A percentile compares a stretch with the other conserved stretches of the same genome.
Conservation (phyloP, 768 basidiomycete genomes). For the Chalciporus sphaerocephalus region DNA sequence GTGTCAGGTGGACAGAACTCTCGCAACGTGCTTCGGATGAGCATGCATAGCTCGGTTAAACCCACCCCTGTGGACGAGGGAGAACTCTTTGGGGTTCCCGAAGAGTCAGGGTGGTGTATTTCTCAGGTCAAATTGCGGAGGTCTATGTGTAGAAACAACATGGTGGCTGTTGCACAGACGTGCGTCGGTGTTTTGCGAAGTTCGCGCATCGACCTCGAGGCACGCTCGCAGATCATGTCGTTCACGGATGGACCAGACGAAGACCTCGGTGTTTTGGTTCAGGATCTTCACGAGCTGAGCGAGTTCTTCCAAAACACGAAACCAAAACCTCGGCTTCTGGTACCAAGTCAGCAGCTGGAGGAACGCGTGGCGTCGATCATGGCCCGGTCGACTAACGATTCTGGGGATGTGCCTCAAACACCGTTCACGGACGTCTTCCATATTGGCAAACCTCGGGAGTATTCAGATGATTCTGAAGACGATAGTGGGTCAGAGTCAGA, state of each 20-base stretch:
- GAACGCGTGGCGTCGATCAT: conserved; percentile 79
- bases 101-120: conserved; percentile 85
- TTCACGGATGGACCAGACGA: conserved; percentile 44
- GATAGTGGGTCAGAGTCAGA: conserved; percentile 36
- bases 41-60: conserved; percentile 60
- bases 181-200: conserved; percentile 68
- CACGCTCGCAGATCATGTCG: conserved; percentile 38
- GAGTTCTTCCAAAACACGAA: conserved; percentile 61
- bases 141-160: conserved; percentile 65
- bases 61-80: conserved; percentile 50
- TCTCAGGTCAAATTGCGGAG: conserved; percentile 60
- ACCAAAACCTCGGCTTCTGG: conserved; percentile 31
- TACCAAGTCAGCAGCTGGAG: conserved; percentile 61
- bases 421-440: conserved; percentile 76
- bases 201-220: conserved; percentile 70
- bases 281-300: conserved; percentile 71
- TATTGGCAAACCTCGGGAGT: conserved; percentile 37
- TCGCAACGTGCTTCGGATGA: conserved; percentile 88
- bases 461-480: conserved; percentile 47
- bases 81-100: conserved; percentile 77
- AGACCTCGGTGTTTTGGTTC: conserved; percentile 73
- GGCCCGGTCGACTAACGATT: conserved; percentile 64
- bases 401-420: conserved; percentile 63
- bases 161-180: conserved; percentile 82
- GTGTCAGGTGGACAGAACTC: conserved; percentile 75